Evolutionary conservation across 2,329 filamentous ascomycete genomes (phyloP), one percentile per base, ranked within the genome.

Genomic region (Gaeumannomyces tritici): DNA sequence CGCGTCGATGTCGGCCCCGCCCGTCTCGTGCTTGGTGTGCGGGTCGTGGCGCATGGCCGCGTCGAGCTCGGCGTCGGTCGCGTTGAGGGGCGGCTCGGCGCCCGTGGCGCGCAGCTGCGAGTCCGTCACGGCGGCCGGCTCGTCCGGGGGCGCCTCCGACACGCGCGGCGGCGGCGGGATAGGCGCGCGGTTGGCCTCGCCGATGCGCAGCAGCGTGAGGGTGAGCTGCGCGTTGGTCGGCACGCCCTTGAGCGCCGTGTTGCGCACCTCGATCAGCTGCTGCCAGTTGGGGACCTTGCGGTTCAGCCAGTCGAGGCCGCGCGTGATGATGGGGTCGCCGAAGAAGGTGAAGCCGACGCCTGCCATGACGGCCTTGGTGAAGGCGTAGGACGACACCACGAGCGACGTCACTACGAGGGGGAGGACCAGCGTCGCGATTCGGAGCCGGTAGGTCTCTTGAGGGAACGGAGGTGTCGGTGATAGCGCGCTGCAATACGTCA

Each of bases 161-260:
- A 73, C 71, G 0, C 69, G 66, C 0, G 79, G 79, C 0, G 81
- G 80, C 0, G 83, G 86, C 0, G 90, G 90, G 0, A 96, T 74
- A 0, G 91, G 91, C 0, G 89, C 87, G 66, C 89, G 89, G 74
- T 93, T 93, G 13, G 84, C 84, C 74, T 96, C 91, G 55, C 90
- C 91, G 33, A 93, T 86, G 6, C 91, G 88, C 13, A 96, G 83
- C 1, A 96, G 80, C 0, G 91, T 96, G 31, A 96, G 77, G 0
- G 90, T 87, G 24, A 96, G 83, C 70, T 96, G 91, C 4, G 90
- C 90, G 70, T 96, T 95, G 1, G 91, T 96, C 0, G 91, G 91
- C 0, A 95, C 87, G 2, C 90, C 90, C 70, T 89, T 90, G 60
- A 96, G 83, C 1, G 95, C 72, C 0, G 89, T 91, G 67, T 66